These are phyloP conservation scores for Metschnikowia picachoensis DNA, from an alignment of 805 yeast genomes.

Conservation along the genomic window DNA sequence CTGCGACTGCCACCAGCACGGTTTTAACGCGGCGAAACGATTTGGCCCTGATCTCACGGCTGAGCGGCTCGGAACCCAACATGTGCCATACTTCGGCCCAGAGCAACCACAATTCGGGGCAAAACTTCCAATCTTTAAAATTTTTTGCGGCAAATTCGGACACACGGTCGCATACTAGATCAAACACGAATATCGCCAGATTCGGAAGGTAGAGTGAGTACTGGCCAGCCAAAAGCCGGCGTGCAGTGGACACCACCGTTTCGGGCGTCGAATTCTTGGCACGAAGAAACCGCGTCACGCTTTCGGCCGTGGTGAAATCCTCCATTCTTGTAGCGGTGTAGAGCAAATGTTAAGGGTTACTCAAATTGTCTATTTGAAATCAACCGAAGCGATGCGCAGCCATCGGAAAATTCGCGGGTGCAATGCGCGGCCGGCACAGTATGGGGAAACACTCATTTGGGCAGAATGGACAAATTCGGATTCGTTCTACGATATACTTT, in stretches of 20 bases:
- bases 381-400: no score
- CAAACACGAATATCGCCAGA: slow-evolving; percentile 49
- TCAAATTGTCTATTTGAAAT: background rate
- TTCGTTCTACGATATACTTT: no score
- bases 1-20: slow-evolving; percentile 16
- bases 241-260: slow-evolving; percentile 37
- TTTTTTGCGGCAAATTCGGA: slow-evolving; percentile 42
- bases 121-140: slow-evolving; percentile 42
- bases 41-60: slow-evolving; percentile 32
- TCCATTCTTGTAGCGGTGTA: background rate
- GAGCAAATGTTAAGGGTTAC: background rate
- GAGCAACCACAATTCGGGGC: slow-evolving; percentile 47
- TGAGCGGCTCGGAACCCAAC: slow-evolving; percentile 21
- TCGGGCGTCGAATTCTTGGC: slow-evolving; percentile 44
- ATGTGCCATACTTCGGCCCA: slow-evolving; percentile 39
- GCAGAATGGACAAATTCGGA: no score
- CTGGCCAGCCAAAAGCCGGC: slow-evolving; percentile 29
- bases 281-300: slow-evolving; percentile 54
- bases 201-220: slow-evolving; percentile 51
- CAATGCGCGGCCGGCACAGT: no score
- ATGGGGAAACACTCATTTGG: no score
- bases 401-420: no score
- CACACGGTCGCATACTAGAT: slow-evolving; percentile 57
- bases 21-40: slow-evolving; percentile 34
- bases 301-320: slow-evolving; percentile 32